phyloP scores from a whole-genome alignment of 2,329 filamentous ascomycete genomes.

The Aspergillus cejpii region DNA sequence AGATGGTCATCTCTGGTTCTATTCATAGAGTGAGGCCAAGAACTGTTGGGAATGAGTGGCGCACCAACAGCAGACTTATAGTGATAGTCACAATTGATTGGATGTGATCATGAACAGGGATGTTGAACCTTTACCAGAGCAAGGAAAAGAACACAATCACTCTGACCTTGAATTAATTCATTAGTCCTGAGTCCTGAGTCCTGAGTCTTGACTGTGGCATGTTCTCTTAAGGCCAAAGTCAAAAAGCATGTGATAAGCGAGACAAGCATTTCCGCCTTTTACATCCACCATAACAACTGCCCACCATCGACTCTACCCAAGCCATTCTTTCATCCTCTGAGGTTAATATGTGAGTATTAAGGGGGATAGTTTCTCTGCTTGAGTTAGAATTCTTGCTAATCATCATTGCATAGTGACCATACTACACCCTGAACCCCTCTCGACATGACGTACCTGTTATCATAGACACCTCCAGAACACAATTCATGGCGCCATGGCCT shows the following conservation, averaged over 20 bases:
- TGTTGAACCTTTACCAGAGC: neutral
- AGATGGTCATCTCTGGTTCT: neutral
- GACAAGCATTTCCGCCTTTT: slow-evolving; percentile 12
- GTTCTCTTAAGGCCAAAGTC: too few relatives aligned
- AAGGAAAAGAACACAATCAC: too few relatives aligned
- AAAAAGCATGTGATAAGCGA: slow-evolving; percentile 18
- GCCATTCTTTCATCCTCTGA: neutral
- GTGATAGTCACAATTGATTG: neutral
- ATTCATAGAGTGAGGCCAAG: neutral
- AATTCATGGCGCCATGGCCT: slow-evolving; percentile 32
- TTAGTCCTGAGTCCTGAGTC: too few relatives aligned
- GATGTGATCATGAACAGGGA: neutral
- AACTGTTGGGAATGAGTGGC: neutral
- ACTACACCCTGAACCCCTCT: slow-evolving; percentile 5
- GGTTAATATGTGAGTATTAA: neutral
- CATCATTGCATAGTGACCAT: slow-evolving; percentile 3
- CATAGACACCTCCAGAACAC: slow-evolving; percentile 14
- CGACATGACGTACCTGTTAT: slow-evolving; percentile 27
- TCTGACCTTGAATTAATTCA: too few relatives aligned
- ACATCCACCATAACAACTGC: slow-evolving; percentile 8
- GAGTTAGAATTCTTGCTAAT: neutral
- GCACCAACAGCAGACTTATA: neutral
- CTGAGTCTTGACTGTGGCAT: too few relatives aligned
- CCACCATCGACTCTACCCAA: neutral
- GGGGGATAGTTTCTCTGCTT: neutral